Base-by-base conservation (phyloP, 2,329 filamentous ascomycete genomes). In the Pyrenophora tritici-repentis region DNA sequence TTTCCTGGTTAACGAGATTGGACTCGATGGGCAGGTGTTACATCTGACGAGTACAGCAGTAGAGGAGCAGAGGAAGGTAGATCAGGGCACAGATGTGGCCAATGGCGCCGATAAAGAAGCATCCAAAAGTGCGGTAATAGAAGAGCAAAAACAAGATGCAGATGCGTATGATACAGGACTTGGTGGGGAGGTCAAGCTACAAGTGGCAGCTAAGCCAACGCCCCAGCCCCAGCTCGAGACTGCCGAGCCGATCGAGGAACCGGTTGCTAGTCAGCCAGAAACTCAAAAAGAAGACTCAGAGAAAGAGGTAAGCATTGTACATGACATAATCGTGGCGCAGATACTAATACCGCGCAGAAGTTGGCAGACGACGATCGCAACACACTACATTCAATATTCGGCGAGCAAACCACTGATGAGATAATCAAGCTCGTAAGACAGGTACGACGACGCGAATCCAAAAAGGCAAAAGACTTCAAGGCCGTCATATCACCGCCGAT, bases 1-100 rank as follows among this genome's bases (percentile, higher is more conserved):
- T 72, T 97, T 97, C 65, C 79, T 94, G 62, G 92, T 97, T 63
- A 92, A 96, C 67, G 92, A 97, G 73, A 93, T 97, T 56, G 78
- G 83, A 16, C 85, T 86, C 24, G 83, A 88, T 66, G 91, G 91
- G 13, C 75, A 85, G 46, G 89, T 96, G 12, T 73, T 94, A 44
- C 90, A 93, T 72, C 78, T 97, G 41, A 79, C 74, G 50, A 81
- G 79, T 45, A 73, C 81, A 20, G 63, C 61, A 24, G 62, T 59
- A 8, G 56, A 56, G 12, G 54, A 54, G 42, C 55, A 53, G 41
- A 61, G 57, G 48, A 55, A 65, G 42, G 53, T 32, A 5, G 54
- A 68, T 43, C 62, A 59, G 42, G 58, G 62, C 42, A 55, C 33
- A n/a, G 42, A 49, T 12, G 34, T 40, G 44, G 17, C 10, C 38